phyloP scores from a whole-genome alignment of 108 stramenopile species.

The Poteriospumella lacustris region DNA sequence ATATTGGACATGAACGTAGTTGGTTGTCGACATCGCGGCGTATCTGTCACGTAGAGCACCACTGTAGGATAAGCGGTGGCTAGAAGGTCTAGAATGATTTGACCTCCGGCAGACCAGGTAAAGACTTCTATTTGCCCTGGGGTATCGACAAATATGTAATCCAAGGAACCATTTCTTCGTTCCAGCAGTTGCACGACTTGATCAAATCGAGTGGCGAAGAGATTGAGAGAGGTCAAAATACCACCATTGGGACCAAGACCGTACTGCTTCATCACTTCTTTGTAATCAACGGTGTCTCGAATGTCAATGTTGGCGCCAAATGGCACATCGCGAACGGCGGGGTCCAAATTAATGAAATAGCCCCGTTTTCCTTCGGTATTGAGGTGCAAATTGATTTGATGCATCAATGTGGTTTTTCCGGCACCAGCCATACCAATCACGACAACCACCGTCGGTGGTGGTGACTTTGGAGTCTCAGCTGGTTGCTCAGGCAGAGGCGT shows the following conservation, averaged over 20 bases:
- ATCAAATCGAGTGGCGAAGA: constrained; percentile 97
- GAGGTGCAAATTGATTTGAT: constrained; percentile 39
- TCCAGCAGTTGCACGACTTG: constrained; percentile 89
- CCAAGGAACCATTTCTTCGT: constrained; percentile 53
- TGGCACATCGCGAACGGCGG: constrained; percentile 82
- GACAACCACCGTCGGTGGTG: neutral
- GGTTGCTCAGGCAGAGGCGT: too few relatives aligned
- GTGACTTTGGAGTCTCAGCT: too few relatives aligned
- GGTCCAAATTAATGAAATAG: constrained; percentile 94
- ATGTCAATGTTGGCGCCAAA: constrained; percentile 94
- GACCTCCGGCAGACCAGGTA: constrained; percentile 96
- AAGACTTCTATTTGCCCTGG: constrained; percentile 97
- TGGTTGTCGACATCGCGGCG: constrained; percentile 82
- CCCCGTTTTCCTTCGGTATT: constrained; percentile 26
- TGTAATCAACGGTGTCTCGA: constrained; percentile 95
- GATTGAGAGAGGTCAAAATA: constrained; percentile 93
- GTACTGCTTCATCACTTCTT: constrained; percentile 95
- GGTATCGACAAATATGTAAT: constrained; percentile 17
- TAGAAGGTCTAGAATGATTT: constrained; percentile 84
- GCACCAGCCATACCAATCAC: constrained; percentile 13
- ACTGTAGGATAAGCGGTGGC: constrained; percentile 89
- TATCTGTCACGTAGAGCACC: constrained; percentile 89
- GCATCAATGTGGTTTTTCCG: constrained; percentile 53
- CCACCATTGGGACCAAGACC: constrained; percentile 97
- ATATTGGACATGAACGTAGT: constrained; percentile 99